Evolutionary conservation across 23 red algal species (phyloP).

Genomic region (Pyropia haitanensis): DNA sequence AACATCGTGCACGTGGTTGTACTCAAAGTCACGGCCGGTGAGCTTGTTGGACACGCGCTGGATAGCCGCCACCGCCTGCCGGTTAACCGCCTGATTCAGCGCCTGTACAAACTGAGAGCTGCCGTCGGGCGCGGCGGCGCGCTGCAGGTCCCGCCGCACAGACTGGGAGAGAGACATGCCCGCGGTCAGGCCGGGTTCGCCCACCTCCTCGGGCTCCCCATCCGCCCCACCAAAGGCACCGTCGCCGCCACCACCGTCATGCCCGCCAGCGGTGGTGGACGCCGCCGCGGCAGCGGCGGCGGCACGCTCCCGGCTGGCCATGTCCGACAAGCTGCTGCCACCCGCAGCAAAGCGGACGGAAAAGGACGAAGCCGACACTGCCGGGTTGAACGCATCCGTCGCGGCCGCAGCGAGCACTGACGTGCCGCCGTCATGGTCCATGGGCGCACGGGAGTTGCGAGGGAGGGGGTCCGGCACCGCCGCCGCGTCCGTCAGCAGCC

Average conservation of each 20-base stretch:
- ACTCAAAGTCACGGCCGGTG: conserved; percentile 46
- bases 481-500: conserved; percentile 54
- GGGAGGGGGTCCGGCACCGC: conserved; percentile 31
- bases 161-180: neutral
- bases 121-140: conserved; percentile 4
- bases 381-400: neutral
- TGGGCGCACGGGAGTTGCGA: neutral
- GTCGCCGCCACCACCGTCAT: neutral
- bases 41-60: conserved; percentile 47
- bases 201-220: neutral
- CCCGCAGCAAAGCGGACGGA: too few relatives aligned
- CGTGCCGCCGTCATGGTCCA: neutral
- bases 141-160: neutral
- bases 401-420: neutral
- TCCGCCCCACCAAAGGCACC: neutral
- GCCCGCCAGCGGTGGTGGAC: neutral
- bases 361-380: neutral
- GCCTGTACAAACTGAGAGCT: conserved; percentile 3
- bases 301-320: too few relatives aligned
- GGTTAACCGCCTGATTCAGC: conserved; percentile 16
- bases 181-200: neutral
- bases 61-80: conserved; percentile 36
- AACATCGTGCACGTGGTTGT: conserved; percentile 3
- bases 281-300: too few relatives aligned
- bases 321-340: too few relatives aligned